A percentile compares a stretch with the other conserved stretches of the same genome.
phyloP scores from a whole-genome alignment of 2,329 filamentous ascomycete genomes.

The Curvularia verruculosa region DNA sequence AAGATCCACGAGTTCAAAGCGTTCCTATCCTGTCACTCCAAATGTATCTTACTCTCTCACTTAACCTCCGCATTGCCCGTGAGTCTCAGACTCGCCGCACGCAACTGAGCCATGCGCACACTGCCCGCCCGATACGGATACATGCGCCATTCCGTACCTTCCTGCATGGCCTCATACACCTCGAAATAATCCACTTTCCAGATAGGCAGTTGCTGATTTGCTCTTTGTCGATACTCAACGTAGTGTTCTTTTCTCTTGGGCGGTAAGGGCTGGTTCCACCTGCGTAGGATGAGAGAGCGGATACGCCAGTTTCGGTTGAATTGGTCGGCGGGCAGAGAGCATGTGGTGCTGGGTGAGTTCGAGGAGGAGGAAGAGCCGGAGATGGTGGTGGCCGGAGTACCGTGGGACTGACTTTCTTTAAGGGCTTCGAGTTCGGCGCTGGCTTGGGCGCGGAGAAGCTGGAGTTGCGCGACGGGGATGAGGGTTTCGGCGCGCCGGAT shows the following conservation, averaged over 20 bases:
- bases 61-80: too few relatives aligned
- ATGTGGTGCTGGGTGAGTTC: too few relatives aligned
- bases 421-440: constrained; percentile 1
- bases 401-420: neutral
- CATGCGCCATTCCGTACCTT: neutral
- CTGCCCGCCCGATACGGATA: neutral
- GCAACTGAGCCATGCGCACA: neutral
- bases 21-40: neutral
- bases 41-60: neutral
- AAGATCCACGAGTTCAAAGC: too few relatives aligned
- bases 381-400: neutral
- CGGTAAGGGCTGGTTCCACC: neutral
- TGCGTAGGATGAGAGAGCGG: neutral
- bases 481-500: neutral
- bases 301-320: neutral
- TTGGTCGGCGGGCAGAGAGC: too few relatives aligned
- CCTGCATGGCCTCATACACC: neutral
- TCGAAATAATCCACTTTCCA: neutral
- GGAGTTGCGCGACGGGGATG: neutral
- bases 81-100: neutral
- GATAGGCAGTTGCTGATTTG: neutral
- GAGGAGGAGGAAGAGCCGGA: neutral
- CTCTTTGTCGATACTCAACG: neutral
- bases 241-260: neutral
- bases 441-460: neutral